Base-by-base conservation (phyloP, 805 yeast species). In the Lachancea cidri region DNA sequence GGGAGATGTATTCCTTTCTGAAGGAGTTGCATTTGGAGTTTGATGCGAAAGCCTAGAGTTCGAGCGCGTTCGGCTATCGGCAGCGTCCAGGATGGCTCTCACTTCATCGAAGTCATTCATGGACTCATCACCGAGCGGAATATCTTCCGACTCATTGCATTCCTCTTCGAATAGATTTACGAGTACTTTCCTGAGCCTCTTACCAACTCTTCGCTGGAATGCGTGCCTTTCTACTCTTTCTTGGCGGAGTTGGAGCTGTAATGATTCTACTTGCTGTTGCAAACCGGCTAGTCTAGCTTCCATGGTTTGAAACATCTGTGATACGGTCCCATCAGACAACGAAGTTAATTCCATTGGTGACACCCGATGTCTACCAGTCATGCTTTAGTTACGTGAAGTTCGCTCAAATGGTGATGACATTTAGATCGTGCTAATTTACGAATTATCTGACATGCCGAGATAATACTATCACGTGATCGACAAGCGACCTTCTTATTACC, bases 71-170 rank as follows among this genome's bases (percentile, higher is more conserved):
- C 34, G 14, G 25, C 13, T 29, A 4, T 30, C 35, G 20, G 38
- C 31, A 4, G 43, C 43, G n/a, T 34, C 38, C 24, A 39, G 20
- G 6, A 39, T 19, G 3, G 43, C 37, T 6, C 38, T 29, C 7
- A 43, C 35, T 29, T 46, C 43, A 29, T 41, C 43, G 16, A 34
- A 37, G n/a, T 22, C 29, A 36, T 42, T 43, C 17, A 39, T 31
- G n/a, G 40, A 33, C 2, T 40, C 44, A 8, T 38, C 41, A 7
- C 40, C 44, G 7, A 37, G 27, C 9, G 16, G 33, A 14, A 22
- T 24, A 25, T 34, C 34, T 14, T 38, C 27, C 11, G 27, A 22
- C 9, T 7, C 27, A 22, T 11, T 22, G 11, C 7, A 7, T 7
- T 22, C 27, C 7, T 29, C 32, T 15, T 29, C 32, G n/a, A 15